A percentile compares a stretch with the other conserved stretches of the same genome.
Conservation (phyloP, 2,329 filamentous ascomycete species). For the Fusarium sp. region DNA sequence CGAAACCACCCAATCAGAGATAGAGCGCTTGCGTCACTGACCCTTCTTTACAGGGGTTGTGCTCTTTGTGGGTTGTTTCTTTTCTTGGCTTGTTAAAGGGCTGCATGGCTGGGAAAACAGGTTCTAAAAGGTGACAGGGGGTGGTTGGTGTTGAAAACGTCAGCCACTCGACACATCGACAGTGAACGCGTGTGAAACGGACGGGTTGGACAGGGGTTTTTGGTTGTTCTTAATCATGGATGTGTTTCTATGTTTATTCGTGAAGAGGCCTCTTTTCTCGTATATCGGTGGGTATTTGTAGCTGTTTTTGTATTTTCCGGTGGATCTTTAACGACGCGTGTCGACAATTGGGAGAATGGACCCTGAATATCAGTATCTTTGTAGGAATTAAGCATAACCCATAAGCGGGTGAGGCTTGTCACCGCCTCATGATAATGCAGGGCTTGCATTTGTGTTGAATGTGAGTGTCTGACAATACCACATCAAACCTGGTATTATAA, state of each 20-base stretch:
- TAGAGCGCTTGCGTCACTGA: slow-evolving; percentile 41
- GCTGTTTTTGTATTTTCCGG: not conserved
- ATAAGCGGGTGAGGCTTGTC: slow-evolving; percentile 6
- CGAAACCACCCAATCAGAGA: slow-evolving; percentile 20
- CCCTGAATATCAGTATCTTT: slow-evolving; percentile 30
- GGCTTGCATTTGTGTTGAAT: too few species aligned
- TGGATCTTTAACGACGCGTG: slow-evolving; percentile 14
- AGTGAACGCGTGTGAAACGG: slow-evolving; percentile 36
- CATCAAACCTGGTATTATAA: too few species aligned
- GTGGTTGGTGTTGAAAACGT: slow-evolving; percentile 9
- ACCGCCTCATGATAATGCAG: not conserved
- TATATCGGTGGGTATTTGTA: slow-evolving; percentile 6
- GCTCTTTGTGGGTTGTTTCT: slow-evolving; percentile 17
- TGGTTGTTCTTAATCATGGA: slow-evolving; percentile 13
- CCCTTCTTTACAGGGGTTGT: not conserved
- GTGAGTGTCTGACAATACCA: too few species aligned
- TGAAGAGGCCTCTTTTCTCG: slow-evolving; percentile 36
- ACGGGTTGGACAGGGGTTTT: not conserved
- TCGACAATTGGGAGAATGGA: slow-evolving; percentile 12
- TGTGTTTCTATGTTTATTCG: slow-evolving; percentile 29
- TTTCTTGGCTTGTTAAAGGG: slow-evolving; percentile 21
- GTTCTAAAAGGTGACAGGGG: slow-evolving; percentile 25
- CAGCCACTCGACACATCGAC: slow-evolving; percentile 34
- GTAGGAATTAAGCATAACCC: slow-evolving; percentile 10
- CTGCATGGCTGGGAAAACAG: slow-evolving; percentile 36